phyloP scores from a whole-genome alignment of 2,329 filamentous ascomycete genomes.

The Trichophyton mentagrophytes region DNA sequence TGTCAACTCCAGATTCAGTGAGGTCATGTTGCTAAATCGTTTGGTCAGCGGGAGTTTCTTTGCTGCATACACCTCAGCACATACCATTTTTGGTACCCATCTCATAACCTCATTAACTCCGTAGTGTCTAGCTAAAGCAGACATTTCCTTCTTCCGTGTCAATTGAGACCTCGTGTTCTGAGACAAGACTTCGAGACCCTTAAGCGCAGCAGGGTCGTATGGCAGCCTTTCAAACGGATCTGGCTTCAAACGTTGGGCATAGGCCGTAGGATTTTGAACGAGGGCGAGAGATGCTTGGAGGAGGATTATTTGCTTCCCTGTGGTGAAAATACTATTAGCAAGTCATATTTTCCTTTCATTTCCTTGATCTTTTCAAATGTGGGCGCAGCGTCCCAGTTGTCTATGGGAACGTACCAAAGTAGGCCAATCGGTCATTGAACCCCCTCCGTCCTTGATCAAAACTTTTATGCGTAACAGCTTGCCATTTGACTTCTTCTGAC shows the following conservation, averaged over 20 bases:
- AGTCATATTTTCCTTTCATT: background rate
- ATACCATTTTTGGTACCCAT: constrained; percentile 78
- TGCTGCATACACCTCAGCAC: constrained; percentile 18
- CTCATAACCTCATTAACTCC: constrained; percentile 64
- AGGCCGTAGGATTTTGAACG: constrained; percentile 34
- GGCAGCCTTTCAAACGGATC: constrained; percentile 49
- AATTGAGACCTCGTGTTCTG: constrained; percentile 47
- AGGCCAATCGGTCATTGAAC: constrained; percentile 88
- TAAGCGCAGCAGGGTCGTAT: constrained; percentile 57
- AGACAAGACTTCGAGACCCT: constrained; percentile 61
- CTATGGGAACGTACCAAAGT: constrained; percentile 50
- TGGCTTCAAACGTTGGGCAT: constrained; percentile 21
- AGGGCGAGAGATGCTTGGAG: constrained; percentile 53
- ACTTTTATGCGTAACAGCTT: constrained; percentile 94
- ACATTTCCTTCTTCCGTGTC: constrained; percentile 53
- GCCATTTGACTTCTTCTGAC: constrained; percentile 87
- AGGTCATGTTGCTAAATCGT: constrained; percentile 50
- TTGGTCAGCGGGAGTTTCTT: background rate
- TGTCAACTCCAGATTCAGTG: constrained; percentile 56
- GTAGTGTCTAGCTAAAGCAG: constrained; percentile 54
- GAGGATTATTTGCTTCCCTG: constrained; percentile 52
- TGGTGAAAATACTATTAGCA: constrained; percentile 2
- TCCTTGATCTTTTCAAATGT: too few relatives aligned
- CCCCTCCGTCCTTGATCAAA: constrained; percentile 90
- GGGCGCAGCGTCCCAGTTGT: background rate